These are phyloP conservation scores for Alternaria brassicae DNA, from an alignment of 2,329 filamentous ascomycete species.

Conservation along the genomic window DNA sequence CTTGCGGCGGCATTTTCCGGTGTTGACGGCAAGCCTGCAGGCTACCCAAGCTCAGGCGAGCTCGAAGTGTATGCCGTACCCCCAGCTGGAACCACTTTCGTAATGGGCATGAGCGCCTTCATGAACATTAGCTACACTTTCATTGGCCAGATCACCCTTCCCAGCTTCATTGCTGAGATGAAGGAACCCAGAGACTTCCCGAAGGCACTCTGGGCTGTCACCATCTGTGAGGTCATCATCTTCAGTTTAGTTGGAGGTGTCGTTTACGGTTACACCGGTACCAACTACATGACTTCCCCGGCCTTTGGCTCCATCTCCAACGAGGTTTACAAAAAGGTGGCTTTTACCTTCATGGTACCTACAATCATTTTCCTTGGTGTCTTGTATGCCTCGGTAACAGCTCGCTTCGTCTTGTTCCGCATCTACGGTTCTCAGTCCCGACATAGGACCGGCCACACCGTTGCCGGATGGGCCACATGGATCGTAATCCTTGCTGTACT, in stretches of 20 bases:
- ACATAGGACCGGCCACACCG: slow-evolving; percentile 81
- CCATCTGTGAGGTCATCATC: slow-evolving; percentile 83
- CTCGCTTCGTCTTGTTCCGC: slow-evolving; percentile 91
- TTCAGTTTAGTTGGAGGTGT: slow-evolving; percentile 83
- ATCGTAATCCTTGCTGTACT: slow-evolving; percentile 73
- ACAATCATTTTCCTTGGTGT: slow-evolving; percentile 93
- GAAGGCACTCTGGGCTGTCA: slow-evolving; percentile 90
- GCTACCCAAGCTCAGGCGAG: slow-evolving; percentile 64
- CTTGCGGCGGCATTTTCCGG: slow-evolving; percentile 83
- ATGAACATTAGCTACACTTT: slow-evolving; percentile 97
- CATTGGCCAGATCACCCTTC: slow-evolving; percentile 92
- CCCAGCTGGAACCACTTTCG: slow-evolving; percentile 75
- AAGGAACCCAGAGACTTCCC: slow-evolving; percentile 81
- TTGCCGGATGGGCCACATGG: slow-evolving; percentile 83
- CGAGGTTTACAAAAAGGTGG: slow-evolving; percentile 79
- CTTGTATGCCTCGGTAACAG: slow-evolving; percentile 87
- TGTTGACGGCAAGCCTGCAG: slow-evolving; percentile 75
- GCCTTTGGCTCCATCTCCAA: slow-evolving; percentile 85
- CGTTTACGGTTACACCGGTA: slow-evolving; percentile 87
- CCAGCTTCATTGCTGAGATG: slow-evolving; percentile 97
- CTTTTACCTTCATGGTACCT: slow-evolving; percentile 95
- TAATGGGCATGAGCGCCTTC: slow-evolving; percentile 83
- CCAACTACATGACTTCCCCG: slow-evolving; percentile 85
- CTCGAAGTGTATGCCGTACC: slow-evolving; percentile 74
- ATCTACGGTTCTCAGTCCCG: slow-evolving; percentile 74